Evolutionary conservation across 2,329 filamentous ascomycete genomes (phyloP).

Genomic region (Trichocomaceae sp.): DNA sequence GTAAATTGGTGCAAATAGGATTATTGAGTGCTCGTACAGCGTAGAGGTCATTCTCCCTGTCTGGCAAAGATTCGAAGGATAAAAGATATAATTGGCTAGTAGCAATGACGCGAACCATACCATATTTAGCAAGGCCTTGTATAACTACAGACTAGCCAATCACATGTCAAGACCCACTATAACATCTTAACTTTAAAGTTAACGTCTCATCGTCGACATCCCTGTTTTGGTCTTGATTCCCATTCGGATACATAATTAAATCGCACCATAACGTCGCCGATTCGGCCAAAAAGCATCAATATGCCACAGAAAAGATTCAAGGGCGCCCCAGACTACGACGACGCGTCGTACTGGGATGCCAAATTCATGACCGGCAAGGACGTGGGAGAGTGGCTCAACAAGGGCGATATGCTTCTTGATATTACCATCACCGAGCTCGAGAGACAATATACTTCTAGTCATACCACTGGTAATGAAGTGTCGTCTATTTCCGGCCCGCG

Average conservation of each 20-base stretch:
- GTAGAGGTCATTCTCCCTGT: too few relatives aligned
- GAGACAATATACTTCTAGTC: constrained; percentile 1
- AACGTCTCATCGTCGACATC: background rate
- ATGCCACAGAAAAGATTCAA: background rate
- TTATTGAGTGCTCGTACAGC: background rate
- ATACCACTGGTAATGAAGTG: background rate
- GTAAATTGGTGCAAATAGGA: background rate
- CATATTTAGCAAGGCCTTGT: too few relatives aligned
- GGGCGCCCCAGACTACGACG: constrained; percentile 29
- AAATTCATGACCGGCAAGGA: constrained; percentile 31
- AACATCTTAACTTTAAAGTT: too few relatives aligned
- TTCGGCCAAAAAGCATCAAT: background rate
- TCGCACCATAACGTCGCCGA: background rate
- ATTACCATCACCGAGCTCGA: constrained; percentile 23
- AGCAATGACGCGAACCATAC: too few relatives aligned
- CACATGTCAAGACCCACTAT: too few relatives aligned
- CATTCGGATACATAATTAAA: background rate
- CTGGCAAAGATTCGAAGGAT: too few relatives aligned
- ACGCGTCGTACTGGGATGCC: constrained; percentile 27
- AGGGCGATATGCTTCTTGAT: constrained; percentile 27
- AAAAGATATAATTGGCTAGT: too few relatives aligned
- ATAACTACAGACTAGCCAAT: too few relatives aligned
- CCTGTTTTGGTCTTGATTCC: background rate
- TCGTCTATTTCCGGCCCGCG: constrained; percentile 14
- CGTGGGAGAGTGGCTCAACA: constrained; percentile 34